phyloP scores from a whole-genome alignment of 2,329 filamentous ascomycete genomes.

The Verticillium klebahnii region DNA sequence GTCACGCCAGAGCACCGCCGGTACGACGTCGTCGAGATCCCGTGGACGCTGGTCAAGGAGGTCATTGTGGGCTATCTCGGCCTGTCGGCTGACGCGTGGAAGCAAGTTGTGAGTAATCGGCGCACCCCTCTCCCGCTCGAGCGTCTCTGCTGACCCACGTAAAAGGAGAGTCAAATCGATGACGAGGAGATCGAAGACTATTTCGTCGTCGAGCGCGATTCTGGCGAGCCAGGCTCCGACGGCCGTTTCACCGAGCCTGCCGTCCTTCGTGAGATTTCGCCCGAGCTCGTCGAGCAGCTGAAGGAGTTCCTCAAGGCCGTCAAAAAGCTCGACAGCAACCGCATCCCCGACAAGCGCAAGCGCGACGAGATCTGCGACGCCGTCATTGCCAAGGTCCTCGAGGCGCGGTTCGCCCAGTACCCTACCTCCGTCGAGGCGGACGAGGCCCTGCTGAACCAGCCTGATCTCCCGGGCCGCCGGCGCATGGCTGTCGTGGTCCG shows the following conservation, averaged over 20 bases:
- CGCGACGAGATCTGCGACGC: slow-evolving; percentile 40
- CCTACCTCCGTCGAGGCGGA: slow-evolving; percentile 36
- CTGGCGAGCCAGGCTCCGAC: slow-evolving; percentile 44
- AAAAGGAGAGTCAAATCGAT: slow-evolving; percentile 41
- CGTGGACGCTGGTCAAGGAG: slow-evolving; percentile 53
- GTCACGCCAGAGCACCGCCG: slow-evolving; percentile 71
- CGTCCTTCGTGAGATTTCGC: slow-evolving; percentile 36
- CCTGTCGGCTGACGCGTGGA: slow-evolving; percentile 30
- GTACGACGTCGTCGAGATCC: slow-evolving; percentile 79
- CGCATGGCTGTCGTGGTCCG: slow-evolving; percentile 65
- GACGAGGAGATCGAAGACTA: slow-evolving; percentile 68
- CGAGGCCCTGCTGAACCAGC: slow-evolving; percentile 25
- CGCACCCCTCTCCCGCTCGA: slow-evolving; percentile 23
- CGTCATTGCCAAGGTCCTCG: slow-evolving; percentile 32
- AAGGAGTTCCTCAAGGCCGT: slow-evolving; percentile 44
- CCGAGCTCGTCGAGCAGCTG: slow-evolving; percentile 48
- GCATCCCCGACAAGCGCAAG: slow-evolving; percentile 43
- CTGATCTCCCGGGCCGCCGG: slow-evolving; percentile 27
- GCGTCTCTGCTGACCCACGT: not conserved
- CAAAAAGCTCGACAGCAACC: slow-evolving; percentile 36
- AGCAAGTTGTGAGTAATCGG: slow-evolving; percentile 36
- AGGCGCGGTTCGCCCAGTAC: slow-evolving; percentile 35
- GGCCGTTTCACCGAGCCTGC: slow-evolving; percentile 37
- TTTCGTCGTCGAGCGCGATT: slow-evolving; percentile 61
- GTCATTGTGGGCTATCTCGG: slow-evolving; percentile 34